phyloP scores from a whole-genome alignment of 805 yeast genomes.

The Candida boleticola region DNA sequence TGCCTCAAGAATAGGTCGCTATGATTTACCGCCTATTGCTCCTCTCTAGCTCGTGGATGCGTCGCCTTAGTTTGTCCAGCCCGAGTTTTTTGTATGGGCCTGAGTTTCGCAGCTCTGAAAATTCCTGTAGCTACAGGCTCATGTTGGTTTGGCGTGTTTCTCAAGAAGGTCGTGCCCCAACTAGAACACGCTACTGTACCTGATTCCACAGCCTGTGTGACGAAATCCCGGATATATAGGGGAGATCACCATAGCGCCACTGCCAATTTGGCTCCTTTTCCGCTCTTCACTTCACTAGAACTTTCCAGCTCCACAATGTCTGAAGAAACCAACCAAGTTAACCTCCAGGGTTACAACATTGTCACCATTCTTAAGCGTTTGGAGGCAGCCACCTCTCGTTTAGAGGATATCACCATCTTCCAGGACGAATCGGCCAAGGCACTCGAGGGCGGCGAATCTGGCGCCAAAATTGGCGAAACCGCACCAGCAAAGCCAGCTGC shows the following conservation, averaged over 20 bases:
- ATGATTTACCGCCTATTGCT: no score
- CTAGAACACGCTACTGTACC: background rate
- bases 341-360: conserved; percentile 81
- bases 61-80: no score
- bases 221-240: background rate
- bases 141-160: no score
- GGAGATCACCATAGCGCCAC: background rate
- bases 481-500: conserved; percentile 3
- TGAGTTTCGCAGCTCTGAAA: no score
- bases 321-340: conserved; percentile 40
- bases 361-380: conserved; percentile 70
- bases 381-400: conserved; percentile 90
- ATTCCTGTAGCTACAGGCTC: no score
- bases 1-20: no score
- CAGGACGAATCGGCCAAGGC: conserved; percentile 53
- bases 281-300: no score
- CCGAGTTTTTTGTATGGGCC: no score
- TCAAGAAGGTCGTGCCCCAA: background rate
- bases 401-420: conserved; percentile 82
- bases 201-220: background rate
- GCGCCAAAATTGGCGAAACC: conserved; percentile 4
- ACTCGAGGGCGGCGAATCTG: conserved; percentile 21
- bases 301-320: conserved; percentile 10
- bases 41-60: no score
- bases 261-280: no score